These are phyloP conservation scores for Dipteronia dyeriana DNA, from an alignment of 345 rosid genomes.

Conservation along the genomic window DNA sequence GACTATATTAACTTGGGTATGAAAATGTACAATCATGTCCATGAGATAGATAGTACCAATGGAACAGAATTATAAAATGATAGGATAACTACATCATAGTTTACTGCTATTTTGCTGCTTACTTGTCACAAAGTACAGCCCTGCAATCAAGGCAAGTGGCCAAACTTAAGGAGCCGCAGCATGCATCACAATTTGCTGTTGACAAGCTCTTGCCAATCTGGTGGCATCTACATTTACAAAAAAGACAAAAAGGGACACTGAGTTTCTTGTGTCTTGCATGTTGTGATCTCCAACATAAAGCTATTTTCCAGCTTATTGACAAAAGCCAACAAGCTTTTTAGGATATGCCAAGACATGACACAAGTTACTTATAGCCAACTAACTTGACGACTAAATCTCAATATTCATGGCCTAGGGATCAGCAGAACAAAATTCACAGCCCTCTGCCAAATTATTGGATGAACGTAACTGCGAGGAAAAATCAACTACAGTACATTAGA, in stretches of 20 bases:
- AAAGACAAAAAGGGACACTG: slow-evolving; percentile 9
- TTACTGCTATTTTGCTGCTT: slow-evolving; percentile 16
- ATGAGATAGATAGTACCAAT: neutral
- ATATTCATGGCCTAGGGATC: neutral
- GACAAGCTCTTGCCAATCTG: slow-evolving; percentile 48
- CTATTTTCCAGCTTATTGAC: neutral
- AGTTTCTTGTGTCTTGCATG: neutral
- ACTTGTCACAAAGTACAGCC: slow-evolving; percentile 63
- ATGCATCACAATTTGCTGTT: slow-evolving; percentile 52
- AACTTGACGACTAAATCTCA: neutral
- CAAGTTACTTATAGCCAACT: neutral
- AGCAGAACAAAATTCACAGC: neutral
- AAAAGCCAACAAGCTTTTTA: neutral
- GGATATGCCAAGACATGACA: neutral
- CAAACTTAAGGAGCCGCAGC: slow-evolving; percentile 50
- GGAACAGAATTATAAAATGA: neutral
- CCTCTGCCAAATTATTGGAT: neutral
- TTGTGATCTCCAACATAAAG: neutral
- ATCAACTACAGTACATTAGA: neutral
- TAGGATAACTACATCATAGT: neutral
- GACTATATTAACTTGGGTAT: neutral
- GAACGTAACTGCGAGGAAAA: neutral
- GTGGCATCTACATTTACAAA: slow-evolving; percentile 53
- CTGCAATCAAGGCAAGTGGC: slow-evolving; percentile 68
- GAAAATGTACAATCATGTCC: neutral